phyloP scores from a whole-genome alignment of 2,329 filamentous ascomycete genomes.

The Thermoascus crustaceus region DNA sequence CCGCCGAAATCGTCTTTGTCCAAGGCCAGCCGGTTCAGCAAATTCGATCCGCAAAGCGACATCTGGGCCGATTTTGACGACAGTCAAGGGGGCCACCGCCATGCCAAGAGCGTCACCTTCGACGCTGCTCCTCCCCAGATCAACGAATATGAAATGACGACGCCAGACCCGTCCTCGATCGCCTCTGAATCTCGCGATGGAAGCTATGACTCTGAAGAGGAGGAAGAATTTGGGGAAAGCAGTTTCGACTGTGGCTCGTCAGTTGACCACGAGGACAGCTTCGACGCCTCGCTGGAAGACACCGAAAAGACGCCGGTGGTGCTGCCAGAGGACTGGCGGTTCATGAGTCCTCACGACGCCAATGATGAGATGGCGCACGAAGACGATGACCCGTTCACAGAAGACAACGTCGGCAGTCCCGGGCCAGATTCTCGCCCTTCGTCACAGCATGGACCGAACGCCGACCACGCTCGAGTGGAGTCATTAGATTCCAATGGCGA shows the following conservation, averaged over 20 bases:
- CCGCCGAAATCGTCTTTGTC: constrained; percentile 87
- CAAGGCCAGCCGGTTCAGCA: constrained; percentile 48
- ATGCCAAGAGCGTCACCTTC: constrained; percentile 96
- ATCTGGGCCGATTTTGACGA: constrained; percentile 62
- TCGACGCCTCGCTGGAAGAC: constrained; percentile 90
- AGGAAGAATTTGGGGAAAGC: constrained; percentile 55
- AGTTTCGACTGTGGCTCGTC: constrained; percentile 52
- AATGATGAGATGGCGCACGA: constrained; percentile 46
- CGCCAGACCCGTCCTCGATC: constrained; percentile 87
- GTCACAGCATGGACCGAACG: constrained; percentile 19
- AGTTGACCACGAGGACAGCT: constrained; percentile 71
- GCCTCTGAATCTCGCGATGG: constrained; percentile 85
- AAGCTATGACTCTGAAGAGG: constrained; percentile 76
- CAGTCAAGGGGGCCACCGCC: constrained; percentile 64
- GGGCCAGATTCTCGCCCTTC: constrained; percentile 52
- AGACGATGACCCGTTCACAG: constrained; percentile 60
- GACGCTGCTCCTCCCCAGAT: constrained; percentile 87
- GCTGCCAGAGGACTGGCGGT: constrained; percentile 92
- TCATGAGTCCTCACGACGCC: constrained; percentile 59
- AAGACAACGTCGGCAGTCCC: constrained; percentile 56
- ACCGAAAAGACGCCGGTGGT: constrained; percentile 96
- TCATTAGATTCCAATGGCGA: constrained; percentile 73
- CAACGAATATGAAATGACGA: constrained; percentile 97
- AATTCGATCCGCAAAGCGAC: constrained; percentile 61
- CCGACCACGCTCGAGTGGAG: constrained; percentile 53